Conservation (phyloP, 2,329 filamentous ascomycete genomes). For the Mycosphaerelloides madeirae region DNA sequence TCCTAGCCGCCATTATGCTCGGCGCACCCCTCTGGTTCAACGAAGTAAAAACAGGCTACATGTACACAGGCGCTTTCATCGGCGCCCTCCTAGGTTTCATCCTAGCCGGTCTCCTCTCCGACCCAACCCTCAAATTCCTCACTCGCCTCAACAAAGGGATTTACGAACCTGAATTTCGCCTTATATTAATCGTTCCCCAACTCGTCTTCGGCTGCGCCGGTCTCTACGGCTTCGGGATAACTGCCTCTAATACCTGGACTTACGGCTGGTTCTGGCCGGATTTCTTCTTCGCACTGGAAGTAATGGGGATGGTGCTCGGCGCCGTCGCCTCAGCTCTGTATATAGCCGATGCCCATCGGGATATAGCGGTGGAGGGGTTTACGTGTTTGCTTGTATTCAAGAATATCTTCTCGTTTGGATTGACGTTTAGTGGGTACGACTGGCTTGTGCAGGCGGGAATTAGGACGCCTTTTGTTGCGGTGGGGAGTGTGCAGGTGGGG, state of each 20-base stretch:
- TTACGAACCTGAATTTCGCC: constrained; percentile 88
- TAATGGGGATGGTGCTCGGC: constrained; percentile 87
- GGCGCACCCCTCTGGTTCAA: constrained; percentile 54
- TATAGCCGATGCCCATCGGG: constrained; percentile 85
- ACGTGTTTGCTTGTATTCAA: constrained; percentile 91
- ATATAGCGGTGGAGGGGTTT: constrained; percentile 81
- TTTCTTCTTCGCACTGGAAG: constrained; percentile 77
- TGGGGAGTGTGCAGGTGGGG: constrained; percentile 71
- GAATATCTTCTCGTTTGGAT: constrained; percentile 82
- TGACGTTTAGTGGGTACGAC: constrained; percentile 79
- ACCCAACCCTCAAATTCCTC: constrained; percentile 65
- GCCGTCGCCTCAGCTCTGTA: constrained; percentile 82
- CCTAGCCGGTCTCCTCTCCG: constrained; percentile 68
- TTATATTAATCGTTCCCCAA: constrained; percentile 78
- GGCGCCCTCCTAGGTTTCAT: constrained; percentile 74
- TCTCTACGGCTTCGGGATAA: constrained; percentile 78
- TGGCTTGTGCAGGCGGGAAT: constrained; percentile 66
- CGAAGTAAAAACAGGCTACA: constrained; percentile 76
- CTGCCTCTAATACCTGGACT: constrained; percentile 54
- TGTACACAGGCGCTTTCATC: constrained; percentile 80
- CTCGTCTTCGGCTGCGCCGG: constrained; percentile 72
- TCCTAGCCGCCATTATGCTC: constrained; percentile 76
- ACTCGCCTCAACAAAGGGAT: constrained; percentile 71
- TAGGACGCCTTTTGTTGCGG: constrained; percentile 63
- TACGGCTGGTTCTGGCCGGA: constrained; percentile 72